phyloP scores from a whole-genome alignment of 2,329 filamentous ascomycete species.

The Neofusicoccum sp. region DNA sequence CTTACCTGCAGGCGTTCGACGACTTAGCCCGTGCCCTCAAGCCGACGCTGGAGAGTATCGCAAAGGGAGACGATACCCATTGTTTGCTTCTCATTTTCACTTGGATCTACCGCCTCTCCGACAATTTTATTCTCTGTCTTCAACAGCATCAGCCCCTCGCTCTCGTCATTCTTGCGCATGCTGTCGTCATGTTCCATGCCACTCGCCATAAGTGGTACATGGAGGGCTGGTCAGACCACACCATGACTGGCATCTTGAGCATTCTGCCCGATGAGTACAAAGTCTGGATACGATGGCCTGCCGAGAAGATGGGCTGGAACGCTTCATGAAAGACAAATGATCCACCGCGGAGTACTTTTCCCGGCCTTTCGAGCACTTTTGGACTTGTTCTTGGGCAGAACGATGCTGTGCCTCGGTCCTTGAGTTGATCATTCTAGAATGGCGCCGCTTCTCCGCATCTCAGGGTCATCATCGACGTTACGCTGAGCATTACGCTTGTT shows the following conservation, averaged over 20 bases:
- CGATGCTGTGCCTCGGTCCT: too few relatives aligned
- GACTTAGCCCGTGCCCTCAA: neutral
- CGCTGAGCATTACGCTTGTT: too few relatives aligned
- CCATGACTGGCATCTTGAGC: slow-evolving; percentile 4
- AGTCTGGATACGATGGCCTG: slow-evolving; percentile 18
- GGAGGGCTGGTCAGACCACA: slow-evolving; percentile 15
- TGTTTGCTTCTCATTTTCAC: neutral
- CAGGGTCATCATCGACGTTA: too few relatives aligned
- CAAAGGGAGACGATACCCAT: neutral
- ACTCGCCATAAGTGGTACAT: slow-evolving; percentile 7
- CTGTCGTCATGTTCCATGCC: neutral
- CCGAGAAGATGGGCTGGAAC: slow-evolving; percentile 15
- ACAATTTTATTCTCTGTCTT: slow-evolving; percentile 8
- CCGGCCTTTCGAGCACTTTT: too few relatives aligned
- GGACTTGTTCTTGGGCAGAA: too few relatives aligned
- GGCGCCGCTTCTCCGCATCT: too few relatives aligned
- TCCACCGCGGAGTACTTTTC: neutral
- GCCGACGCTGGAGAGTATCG: neutral
- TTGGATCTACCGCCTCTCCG: slow-evolving; percentile 8
- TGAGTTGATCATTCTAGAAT: too few relatives aligned
- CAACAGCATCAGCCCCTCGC: slow-evolving; percentile 15
- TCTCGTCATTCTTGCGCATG: slow-evolving; percentile 3
- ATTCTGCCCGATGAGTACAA: slow-evolving; percentile 5
- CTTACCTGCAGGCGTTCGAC: neutral
- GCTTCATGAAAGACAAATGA: neutral